Conservation (phyloP, 1,139 yeast genomes). For the Sugiyamaella xylanicola region DNA sequence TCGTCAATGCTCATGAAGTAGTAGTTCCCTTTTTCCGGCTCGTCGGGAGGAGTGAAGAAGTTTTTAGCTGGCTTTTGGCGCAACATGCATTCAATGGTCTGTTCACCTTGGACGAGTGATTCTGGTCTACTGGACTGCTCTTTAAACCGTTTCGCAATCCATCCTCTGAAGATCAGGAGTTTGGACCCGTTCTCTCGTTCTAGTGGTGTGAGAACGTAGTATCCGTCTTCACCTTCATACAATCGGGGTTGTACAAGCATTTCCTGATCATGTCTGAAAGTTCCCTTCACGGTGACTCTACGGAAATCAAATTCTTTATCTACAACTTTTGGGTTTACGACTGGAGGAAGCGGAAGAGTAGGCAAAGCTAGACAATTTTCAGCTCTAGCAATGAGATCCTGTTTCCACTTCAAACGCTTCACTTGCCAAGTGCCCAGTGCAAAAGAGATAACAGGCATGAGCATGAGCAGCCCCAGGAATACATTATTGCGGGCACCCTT, state of each 20-base stretch:
- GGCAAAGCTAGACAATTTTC: conserved; percentile 78
- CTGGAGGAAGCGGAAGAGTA: conserved; percentile 67
- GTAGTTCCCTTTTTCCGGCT: conserved; percentile 58
- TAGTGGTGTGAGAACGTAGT: conserved; percentile 79
- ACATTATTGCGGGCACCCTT: conserved; percentile 47
- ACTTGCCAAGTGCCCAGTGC: conserved; percentile 95
- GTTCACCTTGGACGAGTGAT: conserved; percentile 74
- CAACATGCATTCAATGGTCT: conserved; percentile 71
- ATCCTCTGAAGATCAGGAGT: conserved; percentile 84
- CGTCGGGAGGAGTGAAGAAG: conserved; percentile 74
- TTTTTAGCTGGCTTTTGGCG: conserved; percentile 73
- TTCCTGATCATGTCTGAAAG: conserved; percentile 81
- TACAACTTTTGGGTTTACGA: conserved; percentile 41
- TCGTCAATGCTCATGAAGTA: conserved; percentile 75
- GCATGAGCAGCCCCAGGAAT: conserved; percentile 46
- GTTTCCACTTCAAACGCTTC: conserved; percentile 82
- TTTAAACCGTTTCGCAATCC: conserved; percentile 77
- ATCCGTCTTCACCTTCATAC: conserved; percentile 75
- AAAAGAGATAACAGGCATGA: conserved; percentile 88
- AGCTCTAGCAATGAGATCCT: conserved; percentile 74
- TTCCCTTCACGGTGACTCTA: conserved; percentile 70
- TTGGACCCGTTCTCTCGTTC: conserved; percentile 70
- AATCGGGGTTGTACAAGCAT: conserved; percentile 91
- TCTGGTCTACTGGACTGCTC: conserved; percentile 63
- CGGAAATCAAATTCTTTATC: conserved; percentile 80